Percentiles rank a stretch among this genome's conserved stretches.
Conservation (phyloP, 352 stramenopile genomes). For the Globisporangium ultimum region DNA sequence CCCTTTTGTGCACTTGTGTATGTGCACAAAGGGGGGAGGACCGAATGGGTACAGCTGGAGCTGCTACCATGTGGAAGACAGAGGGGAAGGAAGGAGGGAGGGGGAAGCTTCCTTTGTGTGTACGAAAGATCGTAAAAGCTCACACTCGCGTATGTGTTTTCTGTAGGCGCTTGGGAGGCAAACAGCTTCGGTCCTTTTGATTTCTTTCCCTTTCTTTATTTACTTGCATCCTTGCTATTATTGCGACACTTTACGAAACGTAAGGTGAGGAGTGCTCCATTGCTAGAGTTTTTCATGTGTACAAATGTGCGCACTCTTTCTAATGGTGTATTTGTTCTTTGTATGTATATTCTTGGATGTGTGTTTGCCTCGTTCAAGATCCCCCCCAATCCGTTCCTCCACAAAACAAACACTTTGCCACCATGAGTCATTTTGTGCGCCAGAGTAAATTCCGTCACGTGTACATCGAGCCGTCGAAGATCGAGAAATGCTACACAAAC, state of each 20-base stretch:
- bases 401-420: slow-evolving; percentile 10
- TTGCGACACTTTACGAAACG: neutral
- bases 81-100: neutral
- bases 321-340: neutral
- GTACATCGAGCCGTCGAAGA: slow-evolving; percentile 96
- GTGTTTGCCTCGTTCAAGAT: too few species aligned
- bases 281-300: neutral
- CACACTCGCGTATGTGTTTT: neutral
- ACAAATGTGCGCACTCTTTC: neutral
- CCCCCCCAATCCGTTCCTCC: too few species aligned
- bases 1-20: too few species aligned
- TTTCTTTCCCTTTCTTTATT: too few species aligned
- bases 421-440: slow-evolving; percentile 94
- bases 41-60: neutral
- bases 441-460: slow-evolving; percentile 99
- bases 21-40: neutral
- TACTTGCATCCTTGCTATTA: neutral
- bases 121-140: neutral
- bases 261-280: neutral
- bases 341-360: too few species aligned
- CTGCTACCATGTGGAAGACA: neutral
- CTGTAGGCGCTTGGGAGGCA: neutral
- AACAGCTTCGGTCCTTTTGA: too few species aligned
- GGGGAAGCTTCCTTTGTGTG: neutral
- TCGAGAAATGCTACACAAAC: slow-evolving; percentile 90